Conservation (phyloP, 768 basidiomycete species). For the Tubosaeta sp. region DNA sequence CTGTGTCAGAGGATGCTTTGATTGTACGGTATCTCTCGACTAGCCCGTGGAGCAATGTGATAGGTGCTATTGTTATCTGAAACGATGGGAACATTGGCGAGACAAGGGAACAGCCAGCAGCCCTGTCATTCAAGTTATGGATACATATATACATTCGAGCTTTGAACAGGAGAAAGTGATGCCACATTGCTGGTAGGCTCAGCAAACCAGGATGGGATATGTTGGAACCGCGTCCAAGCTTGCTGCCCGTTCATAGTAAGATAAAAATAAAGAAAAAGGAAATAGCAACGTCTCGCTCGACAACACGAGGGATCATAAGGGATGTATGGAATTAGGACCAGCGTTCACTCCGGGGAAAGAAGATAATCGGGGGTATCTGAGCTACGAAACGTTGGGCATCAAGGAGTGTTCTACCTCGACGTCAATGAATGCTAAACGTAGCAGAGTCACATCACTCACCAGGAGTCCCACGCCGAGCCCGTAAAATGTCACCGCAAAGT, state of each 20-base stretch:
- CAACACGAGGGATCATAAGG: constrained; percentile 10
- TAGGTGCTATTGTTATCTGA: constrained; percentile 46
- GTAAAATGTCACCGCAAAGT: not conserved
- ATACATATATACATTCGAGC: constrained; percentile 10
- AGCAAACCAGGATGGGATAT: constrained; percentile 11
- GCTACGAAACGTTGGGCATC: not conserved
- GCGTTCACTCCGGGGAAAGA: constrained; percentile 3
- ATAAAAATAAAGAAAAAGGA: not conserved
- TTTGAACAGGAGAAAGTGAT: constrained; percentile 1
- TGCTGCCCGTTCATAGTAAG: not conserved
- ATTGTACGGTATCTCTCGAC: not conserved
- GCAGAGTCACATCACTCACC: constrained; percentile 1
- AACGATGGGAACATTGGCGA: constrained; percentile 33
- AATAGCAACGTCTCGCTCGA: constrained; percentile 13
- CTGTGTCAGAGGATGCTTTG: constrained; percentile 53
- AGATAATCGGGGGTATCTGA: constrained; percentile 4
- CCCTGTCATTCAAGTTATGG: constrained; percentile 4
- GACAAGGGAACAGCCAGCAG: not conserved
- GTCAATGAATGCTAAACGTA: not conserved
- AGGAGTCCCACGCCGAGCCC: constrained; percentile 2
- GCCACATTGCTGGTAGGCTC: constrained; percentile 13
- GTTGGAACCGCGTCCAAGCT: not conserved
- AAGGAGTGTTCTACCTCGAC: not conserved
- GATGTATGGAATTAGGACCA: constrained; percentile 5
- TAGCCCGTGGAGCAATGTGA: constrained; percentile 66